Conservation (phyloP, 1,284 basidiomycete genomes). For the Heterobasidion parviporum region DNA sequence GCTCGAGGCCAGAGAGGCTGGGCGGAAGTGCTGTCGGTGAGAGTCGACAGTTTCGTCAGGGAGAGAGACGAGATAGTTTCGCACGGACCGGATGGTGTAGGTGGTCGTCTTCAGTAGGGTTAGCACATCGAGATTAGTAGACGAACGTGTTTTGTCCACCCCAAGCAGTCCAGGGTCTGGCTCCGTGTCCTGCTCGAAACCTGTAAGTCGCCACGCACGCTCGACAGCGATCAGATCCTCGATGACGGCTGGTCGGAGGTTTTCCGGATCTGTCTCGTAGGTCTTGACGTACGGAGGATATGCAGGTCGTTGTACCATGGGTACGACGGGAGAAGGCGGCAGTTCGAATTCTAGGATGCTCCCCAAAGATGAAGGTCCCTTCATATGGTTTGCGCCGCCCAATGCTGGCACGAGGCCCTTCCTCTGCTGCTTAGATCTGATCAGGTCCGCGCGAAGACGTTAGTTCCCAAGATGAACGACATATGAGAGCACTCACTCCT, state of each 20-base stretch:
- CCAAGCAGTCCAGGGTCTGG: conserved; percentile 19
- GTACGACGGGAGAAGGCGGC: conserved; percentile 59
- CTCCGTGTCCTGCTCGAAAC: conserved; percentile 10
- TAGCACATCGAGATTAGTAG: conserved; percentile 46
- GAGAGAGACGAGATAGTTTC: conserved; percentile 73
- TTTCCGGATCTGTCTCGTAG: conserved; percentile 64
- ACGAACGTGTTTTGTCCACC: conserved; percentile 9
- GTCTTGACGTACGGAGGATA: conserved; percentile 51
- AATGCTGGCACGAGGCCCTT: conserved; percentile 68
- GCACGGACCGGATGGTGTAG: conserved; percentile 65
- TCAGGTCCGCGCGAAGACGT: conserved; percentile 5
- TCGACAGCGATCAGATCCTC: conserved; percentile 60
- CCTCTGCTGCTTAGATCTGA: conserved; percentile 48
- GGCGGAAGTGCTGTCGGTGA: conserved; percentile 42
- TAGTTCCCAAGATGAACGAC: conserved; percentile 7
- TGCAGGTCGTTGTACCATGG: conserved; percentile 32
- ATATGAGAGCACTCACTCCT: conserved; percentile 42
- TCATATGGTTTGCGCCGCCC: conserved; percentile 42
- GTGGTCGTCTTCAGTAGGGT: conserved; percentile 67
- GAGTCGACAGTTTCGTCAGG: conserved; percentile 61
- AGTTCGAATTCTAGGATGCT: conserved; percentile 42
- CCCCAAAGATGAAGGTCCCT: conserved; percentile 30
- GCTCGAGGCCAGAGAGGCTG: conserved; percentile 28
- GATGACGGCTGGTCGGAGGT: conserved; percentile 60
- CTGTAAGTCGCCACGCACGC: conserved; percentile 42